Conservation (phyloP, 1,284 basidiomycete species). For the Ustilago xerochloae region DNA sequence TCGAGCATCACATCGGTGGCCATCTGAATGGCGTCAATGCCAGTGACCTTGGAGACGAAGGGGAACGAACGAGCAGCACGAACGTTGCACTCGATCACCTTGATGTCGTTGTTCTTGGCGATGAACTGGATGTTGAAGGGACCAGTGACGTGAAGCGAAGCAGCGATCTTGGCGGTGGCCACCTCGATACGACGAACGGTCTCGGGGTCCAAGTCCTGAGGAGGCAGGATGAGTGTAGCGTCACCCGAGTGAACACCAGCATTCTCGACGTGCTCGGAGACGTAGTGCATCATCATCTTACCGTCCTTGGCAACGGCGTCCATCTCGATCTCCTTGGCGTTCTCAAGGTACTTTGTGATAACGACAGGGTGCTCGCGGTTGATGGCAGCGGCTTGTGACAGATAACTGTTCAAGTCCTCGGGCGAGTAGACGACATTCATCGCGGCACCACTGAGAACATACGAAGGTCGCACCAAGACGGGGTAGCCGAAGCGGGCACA, state of each 20-base stretch:
- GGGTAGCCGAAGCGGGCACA: conserved; percentile 78
- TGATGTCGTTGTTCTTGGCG: conserved; percentile 99
- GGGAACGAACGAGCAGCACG: conserved; percentile 98
- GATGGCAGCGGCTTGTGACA: conserved; percentile 94
- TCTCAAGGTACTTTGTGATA: conserved; percentile 98
- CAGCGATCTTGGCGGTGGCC: conserved; percentile 96
- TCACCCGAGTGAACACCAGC: conserved; percentile 98
- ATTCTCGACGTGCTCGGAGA: conserved; percentile 99
- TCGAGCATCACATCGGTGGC: conserved; percentile 98
- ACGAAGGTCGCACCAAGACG: conserved; percentile 95
- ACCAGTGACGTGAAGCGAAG: conserved; percentile 92
- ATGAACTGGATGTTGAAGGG: conserved; percentile 99
- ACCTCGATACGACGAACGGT: conserved; percentile 95
- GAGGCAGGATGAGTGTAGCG: conserved; percentile 95
- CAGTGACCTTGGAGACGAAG: conserved; percentile 98
- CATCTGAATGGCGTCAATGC: conserved; percentile 96
- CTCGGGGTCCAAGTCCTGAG: conserved; percentile 95
- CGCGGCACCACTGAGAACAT: conserved; percentile 96
- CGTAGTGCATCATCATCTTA: conserved; percentile 98
- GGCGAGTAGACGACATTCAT: conserved; percentile 98
- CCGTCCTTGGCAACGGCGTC: conserved; percentile 97
- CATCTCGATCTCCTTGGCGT: conserved; percentile 99
- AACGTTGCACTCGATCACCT: conserved; percentile 99
- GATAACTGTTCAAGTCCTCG: conserved; percentile 89
- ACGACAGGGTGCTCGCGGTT: conserved; percentile 98